Conservation (phyloP, 176 grass and related monocot species). For the Carex kokanica region DNA sequence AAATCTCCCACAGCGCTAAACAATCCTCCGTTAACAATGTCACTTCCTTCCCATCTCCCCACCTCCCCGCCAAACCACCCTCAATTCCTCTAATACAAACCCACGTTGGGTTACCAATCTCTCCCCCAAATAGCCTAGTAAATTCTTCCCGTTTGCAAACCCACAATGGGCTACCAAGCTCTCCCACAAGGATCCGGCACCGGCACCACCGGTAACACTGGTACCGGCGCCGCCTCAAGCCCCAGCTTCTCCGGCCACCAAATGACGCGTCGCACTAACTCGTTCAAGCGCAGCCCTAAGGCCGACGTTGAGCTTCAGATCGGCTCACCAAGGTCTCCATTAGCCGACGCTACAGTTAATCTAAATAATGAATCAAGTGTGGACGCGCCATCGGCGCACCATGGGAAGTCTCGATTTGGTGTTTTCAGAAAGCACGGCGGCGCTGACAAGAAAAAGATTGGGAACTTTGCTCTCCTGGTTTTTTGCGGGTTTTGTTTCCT, state of each 20-base stretch:
- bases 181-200: conserved; percentile 38
- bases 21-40: not conserved
- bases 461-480: conserved; percentile 71
- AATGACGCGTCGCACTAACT: conserved; percentile 89
- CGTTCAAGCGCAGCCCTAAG: conserved; percentile 68
- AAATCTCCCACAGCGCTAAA: not conserved
- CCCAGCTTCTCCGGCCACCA: conserved; percentile 61
- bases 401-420: conserved; percentile 4
- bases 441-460: conserved; percentile 48
- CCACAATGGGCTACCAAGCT: conserved; percentile 66
- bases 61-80: not conserved
- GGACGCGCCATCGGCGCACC: not conserved
- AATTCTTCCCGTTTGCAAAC: not conserved
- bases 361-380: not conserved
- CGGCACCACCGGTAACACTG: conserved; percentile 1
- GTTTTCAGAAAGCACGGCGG: conserved; percentile 14
- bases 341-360: conserved; percentile 43
- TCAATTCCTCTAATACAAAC: not conserved
- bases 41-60: not conserved
- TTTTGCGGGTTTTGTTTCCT: conserved; percentile 76
- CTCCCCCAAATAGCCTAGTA: too few relatives aligned
- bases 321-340: conserved; percentile 72
- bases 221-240: conserved; percentile 50
- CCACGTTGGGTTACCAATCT: not conserved
- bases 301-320: conserved; percentile 95